Percentiles rank a stretch among this genome's conserved stretches.
Conservation (phyloP, 371 early-diverging fungal genomes). For the Entomophthora muscae region DNA sequence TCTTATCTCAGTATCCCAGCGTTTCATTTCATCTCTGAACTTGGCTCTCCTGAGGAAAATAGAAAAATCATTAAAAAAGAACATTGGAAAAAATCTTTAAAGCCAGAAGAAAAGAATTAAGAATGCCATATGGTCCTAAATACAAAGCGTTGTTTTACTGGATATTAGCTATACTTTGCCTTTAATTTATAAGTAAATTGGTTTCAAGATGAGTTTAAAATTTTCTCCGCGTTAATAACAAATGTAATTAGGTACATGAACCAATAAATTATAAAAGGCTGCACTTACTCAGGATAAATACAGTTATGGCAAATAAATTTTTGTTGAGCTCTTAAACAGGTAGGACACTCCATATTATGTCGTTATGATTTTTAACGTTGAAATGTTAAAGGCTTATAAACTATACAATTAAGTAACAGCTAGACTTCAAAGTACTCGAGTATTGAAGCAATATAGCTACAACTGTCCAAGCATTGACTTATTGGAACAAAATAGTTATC, state of each 20-base stretch:
- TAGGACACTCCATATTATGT: neutral
- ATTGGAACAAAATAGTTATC: too few species aligned
- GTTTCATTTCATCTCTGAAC: neutral
- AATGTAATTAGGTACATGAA: neutral
- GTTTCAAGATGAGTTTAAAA: neutral
- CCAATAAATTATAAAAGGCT: neutral
- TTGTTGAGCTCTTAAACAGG: neutral
- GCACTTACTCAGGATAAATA: neutral
- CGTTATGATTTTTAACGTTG: too few species aligned
- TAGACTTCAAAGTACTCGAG: too few species aligned
- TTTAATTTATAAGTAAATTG: neutral
- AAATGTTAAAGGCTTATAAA: too few species aligned
- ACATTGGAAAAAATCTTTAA: neutral
- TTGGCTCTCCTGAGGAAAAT: neutral
- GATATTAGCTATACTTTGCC: neutral
- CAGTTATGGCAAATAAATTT: neutral
- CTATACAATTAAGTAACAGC: too few species aligned
- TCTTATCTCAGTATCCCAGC: neutral
- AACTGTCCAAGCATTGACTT: too few species aligned
- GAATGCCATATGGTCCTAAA: neutral
- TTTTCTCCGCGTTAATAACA: neutral
- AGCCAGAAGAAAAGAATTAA: neutral
- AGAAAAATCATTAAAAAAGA: neutral
- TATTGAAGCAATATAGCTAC: too few species aligned
- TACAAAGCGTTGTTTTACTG: neutral